These are phyloP conservation scores for Wickerhamiella dianesei DNA, from an alignment of 805 yeast genomes.

Conservation along the genomic window DNA sequence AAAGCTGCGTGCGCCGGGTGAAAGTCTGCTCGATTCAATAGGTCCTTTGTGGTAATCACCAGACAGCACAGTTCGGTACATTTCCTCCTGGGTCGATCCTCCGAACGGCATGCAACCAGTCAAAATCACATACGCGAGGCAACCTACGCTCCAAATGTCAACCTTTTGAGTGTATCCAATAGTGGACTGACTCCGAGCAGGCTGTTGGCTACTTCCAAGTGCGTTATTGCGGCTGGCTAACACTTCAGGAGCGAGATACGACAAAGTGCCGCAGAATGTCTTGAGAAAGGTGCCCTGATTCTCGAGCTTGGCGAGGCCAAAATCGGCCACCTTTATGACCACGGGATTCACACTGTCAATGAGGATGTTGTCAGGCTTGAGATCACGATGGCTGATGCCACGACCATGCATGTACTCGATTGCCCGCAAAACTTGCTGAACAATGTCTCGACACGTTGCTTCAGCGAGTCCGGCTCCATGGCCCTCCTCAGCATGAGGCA, in stretches of 20 bases:
- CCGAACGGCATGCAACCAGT: conserved; percentile 93
- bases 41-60: conserved; percentile 63
- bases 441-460: conserved; percentile 74
- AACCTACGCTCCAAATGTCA: conserved; percentile 97
- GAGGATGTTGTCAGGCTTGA: conserved; percentile 90
- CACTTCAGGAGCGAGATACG: conserved; percentile 95
- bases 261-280: conserved; percentile 94
- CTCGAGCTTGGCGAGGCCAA: conserved; percentile 86
- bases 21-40: conserved; percentile 49
- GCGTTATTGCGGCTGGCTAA: conserved; percentile 26
- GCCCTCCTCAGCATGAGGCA: conserved; percentile 56
- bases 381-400: conserved; percentile 92
- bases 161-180: conserved; percentile 62
- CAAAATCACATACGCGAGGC: conserved; percentile 77
- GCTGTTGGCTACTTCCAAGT: conserved; percentile 13
- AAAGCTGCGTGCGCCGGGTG: conserved; percentile 59
- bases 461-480: conserved; percentile 46
- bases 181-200: conserved; percentile 12
- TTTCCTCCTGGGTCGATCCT: conserved; percentile 77
- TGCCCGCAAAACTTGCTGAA: conserved; percentile 72
- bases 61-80: conserved; percentile 57
- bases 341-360: conserved; percentile 88
- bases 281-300: conserved; percentile 77
- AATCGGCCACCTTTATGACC: conserved; percentile 83
- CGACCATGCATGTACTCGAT: conserved; percentile 73